Evolutionary conservation across 2,329 filamentous ascomycete genomes (phyloP).

Genomic region (Pyricularia grisea): DNA sequence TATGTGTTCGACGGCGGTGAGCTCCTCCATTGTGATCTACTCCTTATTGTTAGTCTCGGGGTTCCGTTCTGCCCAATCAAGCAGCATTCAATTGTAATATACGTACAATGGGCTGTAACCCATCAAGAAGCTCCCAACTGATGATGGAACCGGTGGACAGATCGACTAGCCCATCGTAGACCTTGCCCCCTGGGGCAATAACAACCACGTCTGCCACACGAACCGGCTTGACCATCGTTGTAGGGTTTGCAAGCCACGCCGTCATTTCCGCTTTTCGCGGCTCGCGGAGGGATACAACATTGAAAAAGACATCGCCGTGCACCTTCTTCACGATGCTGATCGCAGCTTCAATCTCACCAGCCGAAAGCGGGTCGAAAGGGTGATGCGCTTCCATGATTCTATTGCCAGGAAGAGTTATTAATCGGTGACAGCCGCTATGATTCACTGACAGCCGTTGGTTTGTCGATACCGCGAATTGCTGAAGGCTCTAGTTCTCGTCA

Average conservation of each 20-base stretch:
- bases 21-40: constrained; percentile 77
- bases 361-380: constrained; percentile 69
- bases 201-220: constrained; percentile 76
- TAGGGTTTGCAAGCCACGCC: constrained; percentile 62
- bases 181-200: constrained; percentile 67
- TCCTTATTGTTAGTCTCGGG: not conserved
- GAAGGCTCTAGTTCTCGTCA: no score
- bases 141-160: constrained; percentile 56
- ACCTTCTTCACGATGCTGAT: constrained; percentile 60
- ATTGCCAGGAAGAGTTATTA: no score
- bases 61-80: not conserved
- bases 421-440: no score
- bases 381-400: constrained; percentile 29
- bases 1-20: constrained; percentile 69
- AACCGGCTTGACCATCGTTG: constrained; percentile 49
- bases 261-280: constrained; percentile 79
- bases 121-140: constrained; percentile 66
- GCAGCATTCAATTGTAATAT: not conserved
- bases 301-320: constrained; percentile 68
- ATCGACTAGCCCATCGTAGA: constrained; percentile 77
- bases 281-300: constrained; percentile 77
- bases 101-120: constrained; percentile 69
- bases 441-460: no score
- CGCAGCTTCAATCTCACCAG: constrained; percentile 62
- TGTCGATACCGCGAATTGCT: no score